Evolutionary conservation across 2,329 filamentous ascomycete species (phyloP).

Genomic region (Neopestalotiopsis sp.): DNA sequence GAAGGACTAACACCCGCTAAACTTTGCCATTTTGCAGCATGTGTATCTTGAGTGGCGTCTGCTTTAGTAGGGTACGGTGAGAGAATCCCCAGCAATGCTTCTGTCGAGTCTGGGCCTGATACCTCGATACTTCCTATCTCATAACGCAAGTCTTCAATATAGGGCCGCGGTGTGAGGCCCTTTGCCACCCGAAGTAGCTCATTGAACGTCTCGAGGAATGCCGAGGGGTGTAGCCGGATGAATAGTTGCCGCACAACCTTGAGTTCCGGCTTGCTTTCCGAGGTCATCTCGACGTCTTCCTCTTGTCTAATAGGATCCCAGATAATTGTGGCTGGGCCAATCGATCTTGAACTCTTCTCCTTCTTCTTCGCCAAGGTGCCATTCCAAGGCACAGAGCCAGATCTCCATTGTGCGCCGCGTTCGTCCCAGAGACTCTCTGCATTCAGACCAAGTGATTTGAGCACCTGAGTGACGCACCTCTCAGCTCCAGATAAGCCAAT

Average conservation of each 20-base stretch:
- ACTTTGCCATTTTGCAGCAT: conserved; percentile 55
- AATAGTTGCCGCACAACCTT: conserved; percentile 57
- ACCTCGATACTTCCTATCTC: conserved; percentile 68
- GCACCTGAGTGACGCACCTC: conserved; percentile 66
- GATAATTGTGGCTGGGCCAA: conserved; percentile 76
- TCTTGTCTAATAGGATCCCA: conserved; percentile 64
- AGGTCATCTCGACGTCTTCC: not conserved
- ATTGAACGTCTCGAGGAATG: conserved; percentile 73
- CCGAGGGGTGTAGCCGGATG: conserved; percentile 82
- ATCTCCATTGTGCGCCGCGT: conserved; percentile 74
- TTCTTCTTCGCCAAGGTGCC: conserved; percentile 59
- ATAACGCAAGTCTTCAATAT: conserved; percentile 72
- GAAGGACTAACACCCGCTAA: conserved; percentile 67
- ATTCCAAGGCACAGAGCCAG: conserved; percentile 54
- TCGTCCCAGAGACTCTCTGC: conserved; percentile 66
- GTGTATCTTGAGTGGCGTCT: conserved; percentile 39
- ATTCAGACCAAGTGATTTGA: conserved; percentile 69
- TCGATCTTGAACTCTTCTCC: conserved; percentile 57
- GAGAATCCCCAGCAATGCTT: conserved; percentile 75
- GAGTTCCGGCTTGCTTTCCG: conserved; percentile 27
- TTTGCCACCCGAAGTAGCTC: conserved; percentile 64
- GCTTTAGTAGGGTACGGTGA: conserved; percentile 51
- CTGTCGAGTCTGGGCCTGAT: conserved; percentile 75
- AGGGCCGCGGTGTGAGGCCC: conserved; percentile 65
- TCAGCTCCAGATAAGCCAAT: conserved; percentile 76